Evolutionary conservation across 2,329 filamentous ascomycete species (phyloP).

Genomic region (Claviceps paspali): DNA sequence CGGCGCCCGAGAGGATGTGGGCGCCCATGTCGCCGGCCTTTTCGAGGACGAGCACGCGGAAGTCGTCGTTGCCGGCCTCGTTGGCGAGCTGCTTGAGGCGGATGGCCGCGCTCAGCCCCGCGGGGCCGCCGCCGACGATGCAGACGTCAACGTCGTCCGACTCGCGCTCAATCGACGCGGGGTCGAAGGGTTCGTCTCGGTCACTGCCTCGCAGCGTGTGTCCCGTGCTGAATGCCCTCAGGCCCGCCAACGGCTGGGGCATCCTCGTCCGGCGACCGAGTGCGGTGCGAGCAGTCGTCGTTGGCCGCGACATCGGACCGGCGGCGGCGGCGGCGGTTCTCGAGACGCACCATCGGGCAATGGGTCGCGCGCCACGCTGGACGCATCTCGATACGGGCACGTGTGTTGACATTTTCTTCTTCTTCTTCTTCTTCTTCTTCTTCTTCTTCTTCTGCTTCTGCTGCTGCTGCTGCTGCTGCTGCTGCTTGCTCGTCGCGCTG

Average conservation of each 20-base stretch:
- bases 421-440: not conserved
- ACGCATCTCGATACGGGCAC: conserved; percentile 24
- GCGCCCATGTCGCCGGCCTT: conserved; percentile 92
- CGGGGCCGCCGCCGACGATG: conserved; percentile 91
- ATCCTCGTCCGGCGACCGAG: conserved; percentile 9
- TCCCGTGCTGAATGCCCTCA: conserved; percentile 23
- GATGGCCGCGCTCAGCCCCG: conserved; percentile 84
- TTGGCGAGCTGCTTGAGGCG: conserved; percentile 90
- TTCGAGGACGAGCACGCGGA: conserved; percentile 81
- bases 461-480: not conserved
- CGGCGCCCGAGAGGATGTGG: conserved; percentile 90
- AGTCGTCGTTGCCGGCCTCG: conserved; percentile 88
- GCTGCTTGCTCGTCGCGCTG: too few relatives aligned
- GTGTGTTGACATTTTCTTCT: conserved; percentile 19
- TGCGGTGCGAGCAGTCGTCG: conserved; percentile 5
- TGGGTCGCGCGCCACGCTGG: conserved; percentile 20
- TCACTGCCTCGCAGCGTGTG: conserved; percentile 13
- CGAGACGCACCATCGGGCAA: conserved; percentile 16
- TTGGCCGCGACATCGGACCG: too few relatives aligned
- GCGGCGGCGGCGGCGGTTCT: conserved; percentile 7
- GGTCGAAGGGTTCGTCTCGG: conserved; percentile 43
- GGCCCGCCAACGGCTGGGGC: conserved; percentile 9
- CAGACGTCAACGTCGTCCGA: conserved; percentile 91
- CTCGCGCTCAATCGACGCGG: conserved; percentile 61
- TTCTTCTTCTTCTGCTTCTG: conserved; percentile 7